Conservation (phyloP, 2,329 filamentous ascomycete genomes). For the Phialemonium atrogriseum region DNA sequence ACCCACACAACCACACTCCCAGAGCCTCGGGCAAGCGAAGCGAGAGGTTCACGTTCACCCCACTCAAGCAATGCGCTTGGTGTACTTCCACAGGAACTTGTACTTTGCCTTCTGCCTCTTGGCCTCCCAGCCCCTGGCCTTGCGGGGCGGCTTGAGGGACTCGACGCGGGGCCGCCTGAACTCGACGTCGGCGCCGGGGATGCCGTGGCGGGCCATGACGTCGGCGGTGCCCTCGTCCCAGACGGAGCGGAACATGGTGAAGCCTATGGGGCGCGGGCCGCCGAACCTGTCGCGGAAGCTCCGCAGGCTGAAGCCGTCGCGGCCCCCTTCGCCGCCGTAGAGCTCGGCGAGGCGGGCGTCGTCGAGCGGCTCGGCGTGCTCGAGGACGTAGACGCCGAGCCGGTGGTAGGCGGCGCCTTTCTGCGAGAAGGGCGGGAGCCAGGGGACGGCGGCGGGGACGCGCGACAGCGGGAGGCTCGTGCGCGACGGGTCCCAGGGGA, state of each 20-base stretch:
- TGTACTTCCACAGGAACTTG: conserved; percentile 56
- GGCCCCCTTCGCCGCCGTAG: conserved; percentile 29
- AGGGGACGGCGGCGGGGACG: conserved; percentile 57
- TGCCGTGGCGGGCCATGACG: conserved; percentile 73
- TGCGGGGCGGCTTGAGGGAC: conserved; percentile 53
- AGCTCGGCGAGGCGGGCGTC: conserved; percentile 45
- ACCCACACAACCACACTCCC: too few relatives aligned
- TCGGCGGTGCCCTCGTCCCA: conserved; percentile 86
- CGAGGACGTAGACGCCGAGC: conserved; percentile 71
- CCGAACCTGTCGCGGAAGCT: conserved; percentile 66
- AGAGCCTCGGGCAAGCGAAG: too few relatives aligned
- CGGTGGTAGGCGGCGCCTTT: conserved; percentile 91
- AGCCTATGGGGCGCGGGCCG: conserved; percentile 64
- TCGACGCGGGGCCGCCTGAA: conserved; percentile 74
- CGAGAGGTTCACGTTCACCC: neutral
- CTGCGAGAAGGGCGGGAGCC: conserved; percentile 79
- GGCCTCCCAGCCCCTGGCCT: conserved; percentile 57
- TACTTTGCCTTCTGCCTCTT: conserved; percentile 59
- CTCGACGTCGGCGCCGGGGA: conserved; percentile 73
- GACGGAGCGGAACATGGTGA: conserved; percentile 76
- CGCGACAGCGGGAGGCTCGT: conserved; percentile 60
- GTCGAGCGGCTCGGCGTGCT: conserved; percentile 62
- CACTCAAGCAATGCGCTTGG: conserved; percentile 40
- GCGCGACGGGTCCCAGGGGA: conserved; percentile 42
- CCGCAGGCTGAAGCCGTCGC: conserved; percentile 67